Conservation (phyloP, 164 flowering plant species). For the Platanus orientalis region DNA sequence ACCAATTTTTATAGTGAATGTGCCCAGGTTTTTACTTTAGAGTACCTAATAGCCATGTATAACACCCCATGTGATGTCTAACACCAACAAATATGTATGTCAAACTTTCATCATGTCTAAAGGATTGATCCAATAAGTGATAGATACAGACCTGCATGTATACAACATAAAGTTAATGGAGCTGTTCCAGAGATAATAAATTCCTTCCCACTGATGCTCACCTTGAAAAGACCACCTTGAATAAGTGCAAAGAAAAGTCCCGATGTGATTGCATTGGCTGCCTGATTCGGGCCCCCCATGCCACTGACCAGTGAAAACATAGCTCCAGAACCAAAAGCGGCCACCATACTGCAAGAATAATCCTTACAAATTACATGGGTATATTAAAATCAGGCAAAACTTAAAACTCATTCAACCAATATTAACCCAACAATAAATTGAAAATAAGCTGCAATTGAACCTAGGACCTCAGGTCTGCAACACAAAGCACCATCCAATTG, state of each 20-base stretch:
- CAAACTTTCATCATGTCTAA: no score
- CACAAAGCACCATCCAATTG: background rate
- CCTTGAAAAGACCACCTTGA: conserved; percentile 91
- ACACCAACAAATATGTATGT: no score
- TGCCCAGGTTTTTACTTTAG: no score
- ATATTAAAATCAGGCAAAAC: no score
- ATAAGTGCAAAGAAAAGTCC: conserved; percentile 86
- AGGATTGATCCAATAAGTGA: no score
- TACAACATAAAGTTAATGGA: background rate
- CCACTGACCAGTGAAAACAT: conserved; percentile 90
- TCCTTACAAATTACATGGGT: background rate
- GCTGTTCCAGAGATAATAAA: background rate
- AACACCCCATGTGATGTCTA: no score
- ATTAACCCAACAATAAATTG: background rate
- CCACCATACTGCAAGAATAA: conserved; percentile 72
- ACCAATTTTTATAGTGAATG: no score
- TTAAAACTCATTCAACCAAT: background rate
- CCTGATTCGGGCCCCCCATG: conserved; percentile 82
- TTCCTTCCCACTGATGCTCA: conserved; percentile 23
- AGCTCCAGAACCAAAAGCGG: conserved; percentile 98
- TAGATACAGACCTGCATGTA: background rate
- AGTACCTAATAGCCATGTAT: no score
- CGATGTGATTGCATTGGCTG: conserved; percentile 61
- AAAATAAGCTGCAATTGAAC: background rate
- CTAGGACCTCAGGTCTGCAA: background rate